Base-by-base conservation (phyloP, 1,284 basidiomycete genomes). In the Ustilago trichophora region DNA sequence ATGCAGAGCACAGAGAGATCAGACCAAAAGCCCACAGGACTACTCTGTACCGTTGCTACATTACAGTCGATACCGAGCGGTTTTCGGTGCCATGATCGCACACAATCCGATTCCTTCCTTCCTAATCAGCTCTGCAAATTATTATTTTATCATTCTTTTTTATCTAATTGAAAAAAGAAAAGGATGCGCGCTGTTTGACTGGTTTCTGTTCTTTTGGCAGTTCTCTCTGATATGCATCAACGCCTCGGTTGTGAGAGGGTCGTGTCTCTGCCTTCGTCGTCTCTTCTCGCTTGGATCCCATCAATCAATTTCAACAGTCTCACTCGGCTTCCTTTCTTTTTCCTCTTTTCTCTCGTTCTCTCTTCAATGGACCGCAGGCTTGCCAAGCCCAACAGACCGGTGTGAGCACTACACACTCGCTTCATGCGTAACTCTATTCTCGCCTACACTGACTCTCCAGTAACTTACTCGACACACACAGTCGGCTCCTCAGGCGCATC, bases 351-450 rank as follows among this genome's bases (percentile, higher is more conserved):
- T 21, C 15, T 15, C 33, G 18, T 21, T 42, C 34, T 15, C 36
- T 49, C 18, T 47, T 15, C 25, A n/a, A 19, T 27, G 15, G 18
- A 8, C 43, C 51, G 51, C 51, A 33, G 37, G 22, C 16, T 41
- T 41, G 51, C 44, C 43, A 54, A 54, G 51, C 44, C 16, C 51
- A 46, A 33, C 35, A 38, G 29, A 53, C 12, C 43, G 36, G 51
- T 46, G 27, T 45, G 35, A 53, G 26, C 13, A 13, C 33, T 38
- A 26, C 36, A 27, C 13, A 34, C 22, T 37, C 51, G 29, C 24
- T 54, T 54, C 37, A 47, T 54, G 51, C 37, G 26, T 21, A 53
- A 45, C 42, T 13, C 36, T 45, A 44, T n/a, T 53, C 50, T 53
- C 33, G 32, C 33, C 49, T 32, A 31, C n/a, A 43, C 25, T 11